Evolutionary conservation across 2,329 filamentous ascomycete species (phyloP).

Genomic region (Colletotrichum liaoningense): DNA sequence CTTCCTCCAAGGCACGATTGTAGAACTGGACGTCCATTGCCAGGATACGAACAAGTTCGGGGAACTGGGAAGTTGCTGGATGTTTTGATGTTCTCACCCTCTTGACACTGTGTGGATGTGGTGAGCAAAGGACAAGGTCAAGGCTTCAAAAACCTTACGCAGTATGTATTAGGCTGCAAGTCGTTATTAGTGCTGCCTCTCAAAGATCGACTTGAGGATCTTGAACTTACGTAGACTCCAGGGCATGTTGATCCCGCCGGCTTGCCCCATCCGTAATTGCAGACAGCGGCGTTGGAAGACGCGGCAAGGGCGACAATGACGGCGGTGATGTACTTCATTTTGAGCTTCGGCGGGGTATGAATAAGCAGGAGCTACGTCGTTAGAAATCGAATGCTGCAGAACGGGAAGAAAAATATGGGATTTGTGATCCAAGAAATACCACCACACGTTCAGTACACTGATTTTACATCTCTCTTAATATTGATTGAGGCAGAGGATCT

Average conservation of each 20-base stretch:
- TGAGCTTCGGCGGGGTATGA: background rate
- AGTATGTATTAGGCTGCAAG: background rate
- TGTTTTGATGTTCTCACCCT: background rate
- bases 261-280: background rate
- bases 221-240: background rate
- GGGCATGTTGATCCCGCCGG: background rate
- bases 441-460: background rate
- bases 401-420: background rate
- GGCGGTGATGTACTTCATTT: background rate
- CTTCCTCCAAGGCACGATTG: background rate
- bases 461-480: background rate
- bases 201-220: background rate
- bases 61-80: background rate
- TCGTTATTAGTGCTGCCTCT: background rate
- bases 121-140: background rate
- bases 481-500: background rate
- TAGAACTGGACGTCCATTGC: background rate
- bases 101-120: background rate
- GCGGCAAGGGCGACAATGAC: background rate
- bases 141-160: background rate
- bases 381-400: too few species aligned
- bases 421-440: background rate
- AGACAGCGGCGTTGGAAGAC: background rate
- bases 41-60: background rate
- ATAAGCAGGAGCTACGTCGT: background rate